A percentile compares a stretch with the other conserved stretches of the same genome.
Conservation (phyloP, 805 yeast species). For the Kregervanrija delftensis region DNA sequence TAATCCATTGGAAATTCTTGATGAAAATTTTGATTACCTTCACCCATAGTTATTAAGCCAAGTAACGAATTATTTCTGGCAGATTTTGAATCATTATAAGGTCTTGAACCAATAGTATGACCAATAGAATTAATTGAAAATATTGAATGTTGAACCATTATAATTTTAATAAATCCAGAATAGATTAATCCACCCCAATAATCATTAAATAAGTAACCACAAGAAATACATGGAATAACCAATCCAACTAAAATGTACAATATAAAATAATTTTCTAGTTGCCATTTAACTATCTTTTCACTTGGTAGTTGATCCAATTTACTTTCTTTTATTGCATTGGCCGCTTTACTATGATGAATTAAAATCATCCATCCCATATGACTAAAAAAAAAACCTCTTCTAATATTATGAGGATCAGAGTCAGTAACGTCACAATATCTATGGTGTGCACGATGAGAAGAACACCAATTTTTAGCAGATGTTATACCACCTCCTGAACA, state of each 20-base stretch:
- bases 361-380: conserved; percentile 86
- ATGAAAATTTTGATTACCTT: conserved; percentile 88
- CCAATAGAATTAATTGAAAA: conserved; percentile 78
- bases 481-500: conserved; percentile 77
- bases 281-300: conserved; percentile 54
- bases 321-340: conserved; percentile 32
- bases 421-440: conserved; percentile 76
- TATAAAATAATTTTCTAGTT: conserved; percentile 61
- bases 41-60: conserved; percentile 73
- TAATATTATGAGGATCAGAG: conserved; percentile 78
- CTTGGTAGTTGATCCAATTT: conserved; percentile 58
- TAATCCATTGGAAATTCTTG: conserved; percentile 93
- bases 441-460: conserved; percentile 85
- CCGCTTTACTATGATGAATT: conserved; percentile 52
- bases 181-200: conserved; percentile 69
- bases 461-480: conserved; percentile 70
- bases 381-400: conserved; percentile 74
- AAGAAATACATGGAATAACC: conserved; percentile 57
- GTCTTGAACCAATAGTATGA: conserved; percentile 68
- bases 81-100: conserved; percentile 68
- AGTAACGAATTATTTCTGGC: conserved; percentile 62
- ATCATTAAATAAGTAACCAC: conserved; percentile 68
- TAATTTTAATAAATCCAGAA: conserved; percentile 70
- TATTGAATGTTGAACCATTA: conserved; percentile 72
- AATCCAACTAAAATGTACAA: conserved; percentile 41